phyloP scores from a whole-genome alignment of 1,284 basidiomycete species.

The Athelia sp. region DNA sequence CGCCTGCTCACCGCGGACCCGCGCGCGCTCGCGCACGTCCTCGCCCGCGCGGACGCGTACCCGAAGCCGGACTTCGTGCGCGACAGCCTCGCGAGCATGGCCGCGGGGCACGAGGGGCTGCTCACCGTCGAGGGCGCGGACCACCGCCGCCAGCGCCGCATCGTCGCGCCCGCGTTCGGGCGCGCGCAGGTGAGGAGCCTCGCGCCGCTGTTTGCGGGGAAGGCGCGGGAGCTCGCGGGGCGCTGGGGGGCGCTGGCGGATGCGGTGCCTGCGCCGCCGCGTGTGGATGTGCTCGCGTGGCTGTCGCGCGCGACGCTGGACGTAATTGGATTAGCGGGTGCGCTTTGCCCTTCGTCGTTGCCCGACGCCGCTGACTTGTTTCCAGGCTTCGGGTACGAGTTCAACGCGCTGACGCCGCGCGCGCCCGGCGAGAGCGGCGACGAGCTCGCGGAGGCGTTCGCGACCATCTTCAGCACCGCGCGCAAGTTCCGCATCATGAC shows the following conservation, averaged over 20 bases:
- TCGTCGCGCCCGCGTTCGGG: conserved; percentile 52
- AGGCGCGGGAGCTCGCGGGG: conserved; percentile 45
- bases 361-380: background rate
- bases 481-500: conserved; percentile 47
- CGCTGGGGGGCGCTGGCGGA: conserved; percentile 30
- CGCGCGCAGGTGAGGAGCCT: conserved; percentile 49
- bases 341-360: conserved; percentile 6
- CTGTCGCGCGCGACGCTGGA: conserved; percentile 65
- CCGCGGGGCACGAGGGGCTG: conserved; percentile 40
- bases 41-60: conserved; percentile 55
- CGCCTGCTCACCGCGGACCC: conserved; percentile 60
- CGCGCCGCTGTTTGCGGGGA: conserved; percentile 59
- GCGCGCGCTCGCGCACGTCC: conserved; percentile 54
- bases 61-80: conserved; percentile 64
- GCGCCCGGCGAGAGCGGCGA: conserved; percentile 24
- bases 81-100: conserved; percentile 51
- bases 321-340: conserved; percentile 66
- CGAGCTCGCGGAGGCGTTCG: conserved; percentile 54
- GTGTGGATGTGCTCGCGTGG: conserved; percentile 58
- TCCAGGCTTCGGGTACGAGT: conserved; percentile 58
- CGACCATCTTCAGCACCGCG: conserved; percentile 46
- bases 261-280: conserved; percentile 13
- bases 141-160: conserved; percentile 46
- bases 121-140: conserved; percentile 47
- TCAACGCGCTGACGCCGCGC: conserved; percentile 39